These are phyloP conservation scores for Hydnum rufescens DNA, from an alignment of 768 basidiomycete genomes.

Conservation along the genomic window DNA sequence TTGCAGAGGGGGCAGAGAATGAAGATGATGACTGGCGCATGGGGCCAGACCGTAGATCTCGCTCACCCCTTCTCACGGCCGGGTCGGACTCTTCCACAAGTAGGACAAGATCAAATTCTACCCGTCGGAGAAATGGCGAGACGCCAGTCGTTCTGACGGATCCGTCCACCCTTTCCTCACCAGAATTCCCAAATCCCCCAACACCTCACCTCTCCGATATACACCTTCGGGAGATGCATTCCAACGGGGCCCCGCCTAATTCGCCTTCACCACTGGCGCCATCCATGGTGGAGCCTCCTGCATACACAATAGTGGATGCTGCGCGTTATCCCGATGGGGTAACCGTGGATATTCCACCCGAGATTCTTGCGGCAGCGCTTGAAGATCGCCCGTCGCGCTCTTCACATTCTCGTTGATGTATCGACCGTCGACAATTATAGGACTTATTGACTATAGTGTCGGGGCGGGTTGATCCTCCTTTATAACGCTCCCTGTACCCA, in stretches of 20 bases:
- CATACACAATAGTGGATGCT: slow-evolving; percentile 80
- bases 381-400: slow-evolving; percentile 29
- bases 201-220: slow-evolving; percentile 75
- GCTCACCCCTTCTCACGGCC: background rate
- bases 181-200: slow-evolving; percentile 42
- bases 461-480: too few species aligned
- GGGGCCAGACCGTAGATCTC: background rate
- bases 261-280: slow-evolving; percentile 4
- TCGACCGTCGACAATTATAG: too few species aligned
- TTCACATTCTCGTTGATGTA: background rate
- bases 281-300: slow-evolving; percentile 44
- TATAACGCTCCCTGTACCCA: too few species aligned
- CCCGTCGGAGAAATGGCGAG: slow-evolving; percentile 3
- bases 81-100: background rate
- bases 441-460: too few species aligned
- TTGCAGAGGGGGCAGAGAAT: slow-evolving; percentile 26
- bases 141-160: slow-evolving; percentile 3
- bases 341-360: slow-evolving; percentile 83
- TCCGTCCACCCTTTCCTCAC: slow-evolving; percentile 27
- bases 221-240: slow-evolving; percentile 44
- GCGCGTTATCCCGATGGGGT: slow-evolving; percentile 70
- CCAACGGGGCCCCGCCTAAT: slow-evolving; percentile 3
- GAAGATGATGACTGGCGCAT: slow-evolving; percentile 13
- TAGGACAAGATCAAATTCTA: too few species aligned
- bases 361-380: slow-evolving; percentile 75